Conservation (phyloP, 23 red algal species). For the Gracilaria caudata region DNA sequence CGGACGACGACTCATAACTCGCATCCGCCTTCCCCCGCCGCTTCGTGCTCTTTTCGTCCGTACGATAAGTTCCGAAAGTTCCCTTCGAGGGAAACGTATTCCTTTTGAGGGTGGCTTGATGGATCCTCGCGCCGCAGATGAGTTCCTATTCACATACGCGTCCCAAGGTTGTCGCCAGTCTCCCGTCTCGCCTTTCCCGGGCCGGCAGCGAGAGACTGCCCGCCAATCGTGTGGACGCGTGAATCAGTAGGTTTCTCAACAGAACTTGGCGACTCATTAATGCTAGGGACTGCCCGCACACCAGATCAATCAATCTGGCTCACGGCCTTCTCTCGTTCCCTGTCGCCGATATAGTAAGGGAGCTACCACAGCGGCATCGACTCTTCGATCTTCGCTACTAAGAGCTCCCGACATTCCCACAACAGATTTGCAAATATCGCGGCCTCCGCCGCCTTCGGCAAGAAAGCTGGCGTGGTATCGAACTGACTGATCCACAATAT, state of each 20-base stretch:
- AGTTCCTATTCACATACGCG: neutral
- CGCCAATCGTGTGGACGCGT: neutral
- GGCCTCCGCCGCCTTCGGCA: no score
- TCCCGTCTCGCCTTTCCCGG: neutral
- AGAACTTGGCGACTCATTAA: constrained; percentile 30
- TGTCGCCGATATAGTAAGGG: constrained; percentile 46
- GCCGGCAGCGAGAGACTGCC: neutral
- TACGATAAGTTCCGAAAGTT: no score
- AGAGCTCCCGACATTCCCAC: constrained; percentile 29
- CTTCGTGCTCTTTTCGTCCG: no score
- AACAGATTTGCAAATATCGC: no score
- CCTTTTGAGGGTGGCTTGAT: no score
- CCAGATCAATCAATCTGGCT: constrained; percentile 6
- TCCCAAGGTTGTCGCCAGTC: neutral
- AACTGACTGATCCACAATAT: no score
- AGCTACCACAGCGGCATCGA: constrained; percentile 41
- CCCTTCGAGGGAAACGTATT: no score
- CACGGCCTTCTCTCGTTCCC: constrained; percentile 54
- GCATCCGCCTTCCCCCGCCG: no score
- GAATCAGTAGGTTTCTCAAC: neutral
- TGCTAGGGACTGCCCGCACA: constrained; percentile 48
- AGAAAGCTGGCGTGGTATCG: no score
- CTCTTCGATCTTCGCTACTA: constrained; percentile 33
- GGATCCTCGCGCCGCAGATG: no score
- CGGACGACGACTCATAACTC: neutral